A percentile compares a stretch with the other conserved stretches of the same genome.
Evolutionary conservation across 2,329 filamentous ascomycete genomes (phyloP).

Genomic region (Fusarium longipes): DNA sequence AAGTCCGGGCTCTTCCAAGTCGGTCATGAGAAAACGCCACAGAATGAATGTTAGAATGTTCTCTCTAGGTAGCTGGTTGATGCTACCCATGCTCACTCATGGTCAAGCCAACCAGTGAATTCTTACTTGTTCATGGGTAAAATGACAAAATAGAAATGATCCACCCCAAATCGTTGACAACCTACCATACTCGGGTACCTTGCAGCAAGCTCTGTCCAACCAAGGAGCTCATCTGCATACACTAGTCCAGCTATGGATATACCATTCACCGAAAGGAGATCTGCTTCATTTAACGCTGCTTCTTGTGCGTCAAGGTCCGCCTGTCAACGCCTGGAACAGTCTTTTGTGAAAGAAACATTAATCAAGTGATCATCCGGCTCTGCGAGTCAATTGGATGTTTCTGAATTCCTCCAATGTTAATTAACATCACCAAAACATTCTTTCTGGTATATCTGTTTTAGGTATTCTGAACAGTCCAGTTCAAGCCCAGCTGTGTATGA

Average conservation of each 20-base stretch:
- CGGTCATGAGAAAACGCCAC: constrained; percentile 36
- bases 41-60: constrained; percentile 24
- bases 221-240: not conserved
- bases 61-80: constrained; percentile 1
- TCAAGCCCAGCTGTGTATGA: constrained; percentile 29
- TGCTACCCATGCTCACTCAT: not conserved
- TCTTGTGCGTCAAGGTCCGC: constrained; percentile 29
- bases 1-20: constrained; percentile 22
- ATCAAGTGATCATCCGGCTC: constrained; percentile 19
- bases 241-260: constrained; percentile 31
- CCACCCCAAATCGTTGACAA: constrained; percentile 33
- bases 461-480: constrained; percentile 2
- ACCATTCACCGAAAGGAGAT: constrained; percentile 40
- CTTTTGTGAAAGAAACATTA: not conserved
- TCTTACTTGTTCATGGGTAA: not conserved
- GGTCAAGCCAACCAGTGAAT: not conserved
- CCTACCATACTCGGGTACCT: constrained; percentile 34
- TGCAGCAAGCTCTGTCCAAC: constrained; percentile 39
- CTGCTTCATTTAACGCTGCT: constrained; percentile 44
- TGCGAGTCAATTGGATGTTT: constrained; percentile 28
- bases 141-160: constrained; percentile 13
- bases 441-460: constrained; percentile 11
- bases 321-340: constrained; percentile 37
- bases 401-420: not conserved
- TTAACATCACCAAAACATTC: not conserved